Conservation (phyloP, 2,329 filamentous ascomycete species). For the Aspergillus piperis region DNA sequence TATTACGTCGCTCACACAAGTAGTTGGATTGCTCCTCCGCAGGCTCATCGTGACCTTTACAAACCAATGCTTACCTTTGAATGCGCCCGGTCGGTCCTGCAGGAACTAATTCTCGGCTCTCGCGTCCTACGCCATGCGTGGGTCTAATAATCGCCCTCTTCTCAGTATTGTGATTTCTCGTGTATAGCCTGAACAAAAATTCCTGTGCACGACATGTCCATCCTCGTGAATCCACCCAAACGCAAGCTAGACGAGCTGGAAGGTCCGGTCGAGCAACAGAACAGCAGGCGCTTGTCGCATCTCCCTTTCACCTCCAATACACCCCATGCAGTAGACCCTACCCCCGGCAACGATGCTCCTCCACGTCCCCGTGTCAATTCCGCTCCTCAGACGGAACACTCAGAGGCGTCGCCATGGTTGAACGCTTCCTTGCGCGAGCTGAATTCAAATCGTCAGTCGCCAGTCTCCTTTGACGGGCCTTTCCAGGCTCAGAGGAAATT, state of each 20-base stretch:
- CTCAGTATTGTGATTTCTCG: constrained; percentile 18
- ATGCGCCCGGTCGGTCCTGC: background rate
- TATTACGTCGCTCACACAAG: background rate
- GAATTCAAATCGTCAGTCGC: constrained; percentile 33
- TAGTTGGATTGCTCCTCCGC: background rate
- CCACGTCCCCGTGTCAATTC: background rate
- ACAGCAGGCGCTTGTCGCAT: constrained; percentile 9
- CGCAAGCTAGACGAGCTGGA: constrained; percentile 34
- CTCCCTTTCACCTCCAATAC: background rate
- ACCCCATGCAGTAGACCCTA: background rate
- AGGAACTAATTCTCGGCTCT: background rate
- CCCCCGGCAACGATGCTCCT: background rate
- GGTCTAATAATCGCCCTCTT: background rate
- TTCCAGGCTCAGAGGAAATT: constrained; percentile 46
- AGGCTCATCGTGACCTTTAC: background rate
- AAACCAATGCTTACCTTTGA: background rate
- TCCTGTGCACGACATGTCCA: constrained; percentile 28
- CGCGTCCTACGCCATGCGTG: constrained; percentile 7
- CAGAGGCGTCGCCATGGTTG: constrained; percentile 22
- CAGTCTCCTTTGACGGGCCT: constrained; percentile 28
- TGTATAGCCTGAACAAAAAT: background rate
- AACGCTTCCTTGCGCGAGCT: constrained; percentile 26
- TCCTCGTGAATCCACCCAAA: constrained; percentile 34
- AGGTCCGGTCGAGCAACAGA: constrained; percentile 20
- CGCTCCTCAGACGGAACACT: constrained; percentile 16